Base-by-base conservation (phyloP, 768 basidiomycete genomes). In the Mycena capillaripes region DNA sequence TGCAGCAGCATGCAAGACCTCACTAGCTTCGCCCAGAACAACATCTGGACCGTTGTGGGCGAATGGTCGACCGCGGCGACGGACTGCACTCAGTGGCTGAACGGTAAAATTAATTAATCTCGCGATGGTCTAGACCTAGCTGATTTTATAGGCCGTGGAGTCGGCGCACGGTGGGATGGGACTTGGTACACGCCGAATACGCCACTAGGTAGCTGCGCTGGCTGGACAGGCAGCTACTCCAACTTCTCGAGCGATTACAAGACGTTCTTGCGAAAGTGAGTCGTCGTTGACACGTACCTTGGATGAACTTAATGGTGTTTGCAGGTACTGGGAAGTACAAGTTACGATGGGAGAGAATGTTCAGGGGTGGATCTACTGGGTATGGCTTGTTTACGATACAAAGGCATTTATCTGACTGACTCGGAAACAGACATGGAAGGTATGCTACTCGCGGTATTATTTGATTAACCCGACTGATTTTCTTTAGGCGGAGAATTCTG, bases 321-420 rank as follows among this genome's bases (percentile, higher is more conserved):
- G 42, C 58, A 91, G 90, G 78, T 95, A 93, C 75, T 96, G 92
- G 88, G 95, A 96, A 77, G 91, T 90, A 5, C 95, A 96, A 81
- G 89, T 92, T 17, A 88, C 88, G 68, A 86, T 93, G 61, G 94
- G 92, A 25, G 95, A 96, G 81, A 84, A 84, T 38, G 87, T 91
- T 17, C 86, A 89, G 52, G 92, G 93, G 23, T 94, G 93, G 93
- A 84, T 92, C 5, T 93, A 86, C 74, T 93, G 92, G 92, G 77
- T 76, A 30, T 29, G 75, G 66, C 3, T 19, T 42, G 8, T 71
- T 27, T 42, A 61, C 48, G n/a, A n/a, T n/a, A n/a, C n/a, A n/a
- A n/a, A n/a, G n/a, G n/a, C 21, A 19, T 5, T 63, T 50, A 36
- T 55, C 17, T n/a, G 25, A 50, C 57, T 67, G 23, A 65, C 9